Evolutionary conservation across 2,329 filamentous ascomycete species (phyloP).

Genomic region (Dothideomycetes sp.): DNA sequence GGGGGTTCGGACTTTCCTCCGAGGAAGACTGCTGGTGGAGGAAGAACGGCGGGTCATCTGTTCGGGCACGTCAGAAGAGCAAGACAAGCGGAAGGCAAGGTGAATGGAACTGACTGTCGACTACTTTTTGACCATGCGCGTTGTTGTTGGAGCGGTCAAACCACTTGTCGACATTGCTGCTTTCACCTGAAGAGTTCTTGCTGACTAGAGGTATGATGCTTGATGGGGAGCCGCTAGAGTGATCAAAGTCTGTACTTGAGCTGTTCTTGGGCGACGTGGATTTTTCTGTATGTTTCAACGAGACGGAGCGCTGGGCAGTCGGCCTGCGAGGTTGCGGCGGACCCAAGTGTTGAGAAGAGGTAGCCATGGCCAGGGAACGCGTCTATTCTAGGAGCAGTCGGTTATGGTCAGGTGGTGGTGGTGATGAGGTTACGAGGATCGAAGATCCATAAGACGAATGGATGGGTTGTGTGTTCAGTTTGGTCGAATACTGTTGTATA

Average conservation of each 20-base stretch:
- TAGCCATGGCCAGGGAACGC: constrained; percentile 2
- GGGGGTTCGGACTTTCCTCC: constrained; percentile 18
- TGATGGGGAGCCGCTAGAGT: constrained; percentile 28
- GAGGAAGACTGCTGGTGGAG: constrained; percentile 36
- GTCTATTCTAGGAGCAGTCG: too few species aligned
- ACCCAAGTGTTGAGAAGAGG: neutral
- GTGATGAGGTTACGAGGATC: too few species aligned
- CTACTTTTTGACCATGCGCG: constrained; percentile 29
- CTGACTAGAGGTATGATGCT: constrained; percentile 29
- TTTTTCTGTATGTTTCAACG: constrained; percentile 33
- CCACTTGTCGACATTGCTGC: constrained; percentile 44
- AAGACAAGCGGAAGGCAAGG: neutral
- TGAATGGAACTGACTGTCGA: constrained; percentile 30
- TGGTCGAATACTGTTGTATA: too few species aligned
- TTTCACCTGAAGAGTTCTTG: constrained; percentile 40
- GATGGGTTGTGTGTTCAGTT: too few species aligned
- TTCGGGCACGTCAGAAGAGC: constrained; percentile 4
- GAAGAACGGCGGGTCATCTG: constrained; percentile 37
- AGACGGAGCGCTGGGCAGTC: constrained; percentile 38
- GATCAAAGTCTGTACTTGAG: constrained; percentile 14
- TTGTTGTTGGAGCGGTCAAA: constrained; percentile 44
- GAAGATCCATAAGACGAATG: too few species aligned
- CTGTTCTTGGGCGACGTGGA: constrained; percentile 7
- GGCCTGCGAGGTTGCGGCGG: constrained; percentile 32
- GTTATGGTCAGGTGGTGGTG: too few species aligned